Evolutionary conservation across 2,329 filamentous ascomycete species (phyloP).

Genomic region (Catunica adiposa): DNA sequence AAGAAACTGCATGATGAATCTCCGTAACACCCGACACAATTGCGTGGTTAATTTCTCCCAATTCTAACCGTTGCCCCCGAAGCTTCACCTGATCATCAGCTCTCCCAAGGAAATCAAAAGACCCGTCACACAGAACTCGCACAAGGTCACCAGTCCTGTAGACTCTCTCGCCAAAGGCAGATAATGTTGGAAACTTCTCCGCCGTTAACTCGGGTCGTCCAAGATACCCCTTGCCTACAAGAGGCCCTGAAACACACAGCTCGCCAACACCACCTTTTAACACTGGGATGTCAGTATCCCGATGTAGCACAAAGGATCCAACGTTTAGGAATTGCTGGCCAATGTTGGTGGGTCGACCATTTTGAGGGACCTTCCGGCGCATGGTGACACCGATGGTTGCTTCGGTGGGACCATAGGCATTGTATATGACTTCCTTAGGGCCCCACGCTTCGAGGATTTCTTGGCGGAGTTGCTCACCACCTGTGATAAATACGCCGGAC

Average conservation of each 20-base stretch:
- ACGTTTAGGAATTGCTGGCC: constrained; percentile 78
- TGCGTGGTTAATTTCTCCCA: constrained; percentile 77
- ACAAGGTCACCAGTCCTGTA: constrained; percentile 87
- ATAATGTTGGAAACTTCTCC: constrained; percentile 56
- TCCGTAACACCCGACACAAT: constrained; percentile 44
- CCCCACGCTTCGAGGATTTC: constrained; percentile 84
- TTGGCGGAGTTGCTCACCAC: constrained; percentile 73
- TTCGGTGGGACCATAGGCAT: constrained; percentile 84
- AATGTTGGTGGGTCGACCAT: constrained; percentile 75
- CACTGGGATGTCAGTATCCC: constrained; percentile 53
- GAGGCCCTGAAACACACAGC: constrained; percentile 69
- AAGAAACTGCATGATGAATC: constrained; percentile 55
- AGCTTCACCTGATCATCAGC: constrained; percentile 88
- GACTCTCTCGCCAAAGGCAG: constrained; percentile 40
- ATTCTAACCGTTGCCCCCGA: constrained; percentile 73
- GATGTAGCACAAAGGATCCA: constrained; percentile 60
- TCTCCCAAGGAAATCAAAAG: constrained; percentile 74
- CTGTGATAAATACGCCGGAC: constrained; percentile 79
- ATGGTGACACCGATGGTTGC: constrained; percentile 87
- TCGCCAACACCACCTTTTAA: constrained; percentile 68
- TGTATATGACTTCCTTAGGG: constrained; percentile 64
- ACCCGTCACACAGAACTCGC: constrained; percentile 59
- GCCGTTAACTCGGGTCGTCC: constrained; percentile 61
- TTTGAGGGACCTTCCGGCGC: constrained; percentile 61
- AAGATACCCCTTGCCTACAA: constrained; percentile 82